These are phyloP conservation scores for Neurospora crassa DNA, from an alignment of 2,329 filamentous ascomycete genomes.

Conservation along the genomic window DNA sequence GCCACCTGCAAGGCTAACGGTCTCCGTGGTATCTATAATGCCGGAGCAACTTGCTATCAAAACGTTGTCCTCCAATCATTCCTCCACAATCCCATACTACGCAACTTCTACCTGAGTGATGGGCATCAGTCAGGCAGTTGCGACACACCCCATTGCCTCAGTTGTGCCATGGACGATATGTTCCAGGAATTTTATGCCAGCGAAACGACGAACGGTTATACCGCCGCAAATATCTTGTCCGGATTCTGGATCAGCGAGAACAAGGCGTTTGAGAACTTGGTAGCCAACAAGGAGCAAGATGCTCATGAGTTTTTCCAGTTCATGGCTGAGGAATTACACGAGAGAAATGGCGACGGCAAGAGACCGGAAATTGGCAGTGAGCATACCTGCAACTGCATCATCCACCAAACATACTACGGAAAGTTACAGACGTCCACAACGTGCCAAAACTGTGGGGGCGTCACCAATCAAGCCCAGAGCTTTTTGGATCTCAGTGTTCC, in stretches of 20 bases:
- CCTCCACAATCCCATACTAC: constrained; percentile 84
- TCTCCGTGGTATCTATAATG: constrained; percentile 88
- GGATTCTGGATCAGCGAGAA: constrained; percentile 83
- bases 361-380: constrained; percentile 49
- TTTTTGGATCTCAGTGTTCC: constrained; percentile 87
- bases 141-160: constrained; percentile 50
- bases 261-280: constrained; percentile 61
- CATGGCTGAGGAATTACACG: constrained; percentile 82
- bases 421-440: constrained; percentile 85
- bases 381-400: constrained; percentile 73
- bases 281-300: constrained; percentile 91
- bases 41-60: constrained; percentile 98
- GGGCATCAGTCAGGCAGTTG: constrained; percentile 77
- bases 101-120: constrained; percentile 86
- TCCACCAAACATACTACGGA: constrained; percentile 91
- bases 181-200: constrained; percentile 62
- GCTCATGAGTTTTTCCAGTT: constrained; percentile 97
- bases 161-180: constrained; percentile 64
- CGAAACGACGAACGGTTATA: constrained; percentile 81
- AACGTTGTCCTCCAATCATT: constrained; percentile 91
- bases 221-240: constrained; percentile 78
- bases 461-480: constrained; percentile 74
- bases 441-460: constrained; percentile 77
- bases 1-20: constrained; percentile 81
- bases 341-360: constrained; percentile 65